Conservation (phyloP, 441 rosid species). For the Mallotus repandus region DNA sequence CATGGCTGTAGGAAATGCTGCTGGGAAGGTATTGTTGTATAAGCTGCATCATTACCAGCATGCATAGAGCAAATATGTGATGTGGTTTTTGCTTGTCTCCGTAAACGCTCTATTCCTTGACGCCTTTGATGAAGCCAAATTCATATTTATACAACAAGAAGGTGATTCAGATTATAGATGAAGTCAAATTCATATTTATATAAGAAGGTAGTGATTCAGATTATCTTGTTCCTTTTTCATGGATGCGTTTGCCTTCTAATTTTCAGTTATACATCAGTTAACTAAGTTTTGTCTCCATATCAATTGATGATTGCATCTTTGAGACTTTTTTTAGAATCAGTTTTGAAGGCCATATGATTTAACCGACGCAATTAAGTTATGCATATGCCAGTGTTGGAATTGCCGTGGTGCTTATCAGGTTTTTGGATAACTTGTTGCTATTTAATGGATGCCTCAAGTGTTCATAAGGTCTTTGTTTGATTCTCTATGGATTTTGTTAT, state of each 20-base stretch:
- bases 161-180: neutral
- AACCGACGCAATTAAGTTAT: too few relatives aligned
- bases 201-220: neutral
- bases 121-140: neutral
- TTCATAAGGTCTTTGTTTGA: too few relatives aligned
- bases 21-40: constrained; percentile 77
- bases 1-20: constrained; percentile 83
- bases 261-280: neutral
- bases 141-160: neutral
- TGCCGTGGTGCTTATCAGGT: neutral
- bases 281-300: neutral
- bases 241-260: neutral
- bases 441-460: neutral
- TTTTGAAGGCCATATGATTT: neutral
- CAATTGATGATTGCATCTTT: neutral
- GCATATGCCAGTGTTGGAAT: neutral
- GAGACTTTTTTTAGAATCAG: neutral
- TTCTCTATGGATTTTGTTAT: too few relatives aligned
- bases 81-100: neutral
- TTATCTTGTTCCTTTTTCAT: too few relatives aligned
- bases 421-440: neutral
- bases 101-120: neutral
- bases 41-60: constrained; percentile 77
- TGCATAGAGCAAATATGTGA: constrained; percentile 39
- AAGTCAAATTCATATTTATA: constrained; percentile 1